A percentile compares a stretch with the other conserved stretches of the same genome.
Conservation (phyloP, 768 basidiomycete genomes). For the Chalciporus piperatus region DNA sequence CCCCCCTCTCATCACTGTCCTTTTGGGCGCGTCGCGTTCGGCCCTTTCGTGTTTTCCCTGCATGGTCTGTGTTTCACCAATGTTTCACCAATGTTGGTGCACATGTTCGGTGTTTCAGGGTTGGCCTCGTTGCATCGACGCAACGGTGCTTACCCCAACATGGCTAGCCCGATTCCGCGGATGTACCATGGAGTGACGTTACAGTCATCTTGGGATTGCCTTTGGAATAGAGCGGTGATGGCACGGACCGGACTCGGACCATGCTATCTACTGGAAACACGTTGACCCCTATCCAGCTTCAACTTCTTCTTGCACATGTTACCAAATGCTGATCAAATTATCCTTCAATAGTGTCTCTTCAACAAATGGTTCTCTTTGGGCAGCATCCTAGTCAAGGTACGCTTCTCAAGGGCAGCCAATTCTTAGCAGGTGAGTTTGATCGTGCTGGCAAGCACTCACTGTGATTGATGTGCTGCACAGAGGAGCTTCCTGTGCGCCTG, state of each 20-base stretch:
- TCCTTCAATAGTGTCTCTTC: slow-evolving; percentile 69
- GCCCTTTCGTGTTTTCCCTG: neutral
- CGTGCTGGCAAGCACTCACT: neutral
- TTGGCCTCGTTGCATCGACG: no score
- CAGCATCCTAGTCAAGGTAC: slow-evolving; percentile 96
- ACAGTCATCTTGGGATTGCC: no score
- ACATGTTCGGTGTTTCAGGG: neutral
- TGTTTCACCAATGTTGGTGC: neutral
- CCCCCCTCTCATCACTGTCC: neutral
- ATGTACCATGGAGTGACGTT: no score
- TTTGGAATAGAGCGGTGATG: no score
- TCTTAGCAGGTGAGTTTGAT: slow-evolving; percentile 61
- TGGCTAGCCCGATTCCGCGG: no score
- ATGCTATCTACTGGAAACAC: no score
- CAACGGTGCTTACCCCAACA: no score
- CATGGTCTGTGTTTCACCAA: neutral
- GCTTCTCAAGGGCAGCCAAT: slow-evolving; percentile 86
- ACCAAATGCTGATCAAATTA: neutral
- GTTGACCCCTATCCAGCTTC: no score
- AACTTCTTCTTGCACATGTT: no score
- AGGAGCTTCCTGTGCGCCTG: slow-evolving; percentile 94
- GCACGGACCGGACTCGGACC: no score
- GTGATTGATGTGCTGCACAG: slow-evolving; percentile 35
- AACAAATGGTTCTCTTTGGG: slow-evolving; percentile 98
- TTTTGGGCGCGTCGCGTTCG: neutral